A percentile compares a stretch with the other conserved stretches of the same genome.
phyloP scores from a whole-genome alignment of 495 filamentous ascomycete species.

The Eremomyces bilateralis region DNA sequence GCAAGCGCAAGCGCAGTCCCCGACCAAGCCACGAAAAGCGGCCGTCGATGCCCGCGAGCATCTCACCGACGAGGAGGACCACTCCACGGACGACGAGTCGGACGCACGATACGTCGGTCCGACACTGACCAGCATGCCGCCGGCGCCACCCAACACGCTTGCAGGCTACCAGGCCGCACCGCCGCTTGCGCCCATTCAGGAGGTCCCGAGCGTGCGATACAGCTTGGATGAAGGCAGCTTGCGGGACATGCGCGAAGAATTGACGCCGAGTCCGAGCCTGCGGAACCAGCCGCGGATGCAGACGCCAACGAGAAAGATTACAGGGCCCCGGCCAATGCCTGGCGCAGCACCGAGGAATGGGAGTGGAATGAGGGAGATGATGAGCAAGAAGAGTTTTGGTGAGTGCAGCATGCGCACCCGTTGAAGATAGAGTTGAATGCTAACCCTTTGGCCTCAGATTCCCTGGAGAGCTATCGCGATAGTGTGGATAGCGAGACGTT shows the following conservation, averaged over 20 bases:
- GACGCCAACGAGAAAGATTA: not conserved
- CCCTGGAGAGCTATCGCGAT: no score
- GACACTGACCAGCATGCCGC: not conserved
- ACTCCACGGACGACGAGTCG: no score
- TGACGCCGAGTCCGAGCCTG: not conserved
- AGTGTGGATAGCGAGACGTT: no score
- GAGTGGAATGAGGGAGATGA: no score
- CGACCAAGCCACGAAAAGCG: no score
- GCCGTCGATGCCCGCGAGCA: not conserved
- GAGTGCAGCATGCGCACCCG: no score
- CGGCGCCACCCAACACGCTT: not conserved
- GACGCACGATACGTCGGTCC: no score
- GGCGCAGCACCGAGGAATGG: no score
- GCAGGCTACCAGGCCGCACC: not conserved
- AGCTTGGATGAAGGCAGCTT: not conserved
- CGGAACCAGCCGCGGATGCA: not conserved
- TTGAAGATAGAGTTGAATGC: no score
- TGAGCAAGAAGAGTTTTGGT: no score
- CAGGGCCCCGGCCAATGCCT: not conserved
- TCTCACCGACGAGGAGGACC: not conserved
- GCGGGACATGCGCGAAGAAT: not conserved
- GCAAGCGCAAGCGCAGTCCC: no score
- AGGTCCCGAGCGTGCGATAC: constrained; percentile 1
- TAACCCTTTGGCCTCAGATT: no score
- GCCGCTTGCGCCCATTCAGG: constrained; percentile 1